Evolutionary conservation across 345 rosid species (phyloP), one percentile per base, ranked within the genome.

Genomic region (sweet orange (Citrus sinensis)): DNA sequence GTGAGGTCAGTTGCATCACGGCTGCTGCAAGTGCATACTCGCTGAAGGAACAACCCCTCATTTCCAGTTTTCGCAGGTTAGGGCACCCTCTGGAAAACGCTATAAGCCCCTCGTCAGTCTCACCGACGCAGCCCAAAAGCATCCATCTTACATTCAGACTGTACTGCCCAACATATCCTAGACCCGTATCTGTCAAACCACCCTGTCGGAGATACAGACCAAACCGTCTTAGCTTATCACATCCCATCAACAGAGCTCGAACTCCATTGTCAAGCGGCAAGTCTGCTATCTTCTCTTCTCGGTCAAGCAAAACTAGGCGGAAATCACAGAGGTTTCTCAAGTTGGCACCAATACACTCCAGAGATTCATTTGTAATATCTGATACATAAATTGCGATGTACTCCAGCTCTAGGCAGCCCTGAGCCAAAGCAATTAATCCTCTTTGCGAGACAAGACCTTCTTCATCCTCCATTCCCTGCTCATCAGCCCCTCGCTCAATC

Each of bases 401-500:
- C 67, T 89, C 92, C 62, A 97, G 80, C 78, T 90, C 89, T 46
- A 87, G 82, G 83, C 99, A 97, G 67, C 99, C 98, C 80, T 89
- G 91, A 74, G 98, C 93, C 81, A 96, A 76, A 42, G 93, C 92
- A 20, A 86, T 94, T 55, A 96, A 81, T 80, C 99, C 99, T 87
- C 92, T 86, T 25, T 96, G 97, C 17, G 99, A 87, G 74, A 96
- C 98, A 63, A 90, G 73, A 55, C 98, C 98, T 77, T 84, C 97
- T 87, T 92, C 98, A 74, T 94, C 98, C 83, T 84, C 97, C 92
- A 90, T 87, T 70, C 82, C 98, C 67, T 85, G 91, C 82, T 92
- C 99, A 81, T 94, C 98, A 29, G 92, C 98, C 81, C 97, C 98
- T 49, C 92, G 89, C 83, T 94, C 99, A 74, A 96, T 92, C 87